Evolutionary conservation across 2,329 filamentous ascomycete genomes (phyloP).

Genomic region (Xylariaceae sp.): DNA sequence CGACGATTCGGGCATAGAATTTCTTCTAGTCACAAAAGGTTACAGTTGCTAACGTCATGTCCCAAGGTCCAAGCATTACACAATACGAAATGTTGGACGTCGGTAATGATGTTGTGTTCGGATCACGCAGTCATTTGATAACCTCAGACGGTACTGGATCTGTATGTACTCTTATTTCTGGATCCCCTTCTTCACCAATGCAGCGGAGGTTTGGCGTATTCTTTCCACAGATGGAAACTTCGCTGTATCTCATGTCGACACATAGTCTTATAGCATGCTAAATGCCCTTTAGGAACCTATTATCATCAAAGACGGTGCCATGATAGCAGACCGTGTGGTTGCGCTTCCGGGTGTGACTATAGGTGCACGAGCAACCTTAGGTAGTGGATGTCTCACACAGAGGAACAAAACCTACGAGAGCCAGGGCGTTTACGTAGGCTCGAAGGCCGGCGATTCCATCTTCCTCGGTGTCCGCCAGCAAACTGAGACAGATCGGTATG

Average conservation of each 20-base stretch:
- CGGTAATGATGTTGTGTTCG: constrained; percentile 59
- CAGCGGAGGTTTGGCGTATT: too few relatives aligned
- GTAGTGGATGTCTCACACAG: constrained; percentile 51
- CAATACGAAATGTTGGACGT: constrained; percentile 56
- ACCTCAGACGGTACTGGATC: constrained; percentile 52
- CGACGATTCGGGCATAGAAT: too few relatives aligned
- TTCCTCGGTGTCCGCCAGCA: constrained; percentile 5
- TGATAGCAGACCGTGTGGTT: constrained; percentile 56
- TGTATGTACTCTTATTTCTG: too few relatives aligned
- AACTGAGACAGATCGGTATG: not conserved
- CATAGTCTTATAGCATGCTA: too few relatives aligned
- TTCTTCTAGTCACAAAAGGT: too few relatives aligned
- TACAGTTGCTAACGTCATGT: too few relatives aligned
- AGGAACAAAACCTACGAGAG: constrained; percentile 41
- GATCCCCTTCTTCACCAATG: too few relatives aligned
- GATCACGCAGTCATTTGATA: constrained; percentile 51
- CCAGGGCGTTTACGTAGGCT: constrained; percentile 13
- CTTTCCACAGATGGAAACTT: too few relatives aligned
- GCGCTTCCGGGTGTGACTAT: constrained; percentile 51
- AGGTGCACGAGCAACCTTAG: constrained; percentile 49
- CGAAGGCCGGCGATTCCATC: constrained; percentile 11
- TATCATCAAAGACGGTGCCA: constrained; percentile 46
- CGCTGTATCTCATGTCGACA: too few relatives aligned
- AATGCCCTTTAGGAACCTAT: constrained; percentile 35
- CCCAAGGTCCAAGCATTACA: constrained; percentile 40